A percentile compares a stretch with the other conserved stretches of the same genome.
Conservation (phyloP, 1,139 yeast genomes). For the Suhomyces wounanorum region DNA sequence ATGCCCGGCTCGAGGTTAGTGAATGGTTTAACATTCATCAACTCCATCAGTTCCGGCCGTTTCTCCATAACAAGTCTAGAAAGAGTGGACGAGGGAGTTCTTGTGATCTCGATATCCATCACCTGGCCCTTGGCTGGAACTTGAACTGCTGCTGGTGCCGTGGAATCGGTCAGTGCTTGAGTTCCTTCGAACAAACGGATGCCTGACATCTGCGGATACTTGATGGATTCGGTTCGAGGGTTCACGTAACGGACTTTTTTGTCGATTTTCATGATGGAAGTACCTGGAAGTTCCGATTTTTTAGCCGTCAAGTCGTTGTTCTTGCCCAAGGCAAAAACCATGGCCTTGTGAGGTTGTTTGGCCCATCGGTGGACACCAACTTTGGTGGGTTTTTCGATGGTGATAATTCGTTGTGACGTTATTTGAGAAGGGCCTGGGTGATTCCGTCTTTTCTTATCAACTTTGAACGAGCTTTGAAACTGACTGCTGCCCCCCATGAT, state of each 20-base stretch:
- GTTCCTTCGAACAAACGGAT: constrained; percentile 8
- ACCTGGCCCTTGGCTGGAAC: constrained; percentile 4
- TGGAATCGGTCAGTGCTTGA: neutral
- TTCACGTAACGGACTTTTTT: constrained; percentile 11
- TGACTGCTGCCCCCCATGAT: constrained; percentile 4
- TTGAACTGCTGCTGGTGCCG: neutral
- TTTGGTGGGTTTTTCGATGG: constrained; percentile 4
- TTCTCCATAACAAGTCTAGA: neutral
- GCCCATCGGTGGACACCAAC: constrained; percentile 17
- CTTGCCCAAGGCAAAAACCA: constrained; percentile 19
- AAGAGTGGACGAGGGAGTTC: neutral
- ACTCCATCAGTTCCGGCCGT: neutral
- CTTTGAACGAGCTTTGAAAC: constrained; percentile 10
- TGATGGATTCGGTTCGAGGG: constrained; percentile 12
- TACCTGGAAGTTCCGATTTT: constrained; percentile 19
- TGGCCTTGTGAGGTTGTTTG: constrained; percentile 14
- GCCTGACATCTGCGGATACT: constrained; percentile 13
- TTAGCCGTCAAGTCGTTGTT: constrained; percentile 18
- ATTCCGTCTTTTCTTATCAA: constrained; percentile 14
- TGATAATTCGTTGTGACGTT: neutral
- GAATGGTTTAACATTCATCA: constrained; percentile 14
- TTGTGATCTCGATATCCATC: constrained; percentile 2
- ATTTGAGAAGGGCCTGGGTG: constrained; percentile 19
- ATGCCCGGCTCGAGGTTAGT: constrained; percentile 14
- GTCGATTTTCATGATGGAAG: constrained; percentile 15